phyloP scores from a whole-genome alignment of 2,329 filamentous ascomycete species.

The Apiospora phragmitis region DNA sequence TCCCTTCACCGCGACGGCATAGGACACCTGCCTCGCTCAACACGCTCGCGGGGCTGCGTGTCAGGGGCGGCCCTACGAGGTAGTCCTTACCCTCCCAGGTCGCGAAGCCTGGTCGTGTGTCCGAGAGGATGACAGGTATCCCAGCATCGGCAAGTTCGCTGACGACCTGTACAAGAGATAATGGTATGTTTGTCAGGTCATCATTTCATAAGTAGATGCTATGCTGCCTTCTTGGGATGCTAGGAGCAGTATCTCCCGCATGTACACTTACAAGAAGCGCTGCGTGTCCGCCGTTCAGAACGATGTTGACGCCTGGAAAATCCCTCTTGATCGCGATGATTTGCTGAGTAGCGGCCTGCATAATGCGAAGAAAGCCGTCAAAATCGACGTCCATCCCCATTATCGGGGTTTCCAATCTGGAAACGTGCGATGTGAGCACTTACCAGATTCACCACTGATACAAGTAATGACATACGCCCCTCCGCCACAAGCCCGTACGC shows the following conservation, averaged over 20 bases:
- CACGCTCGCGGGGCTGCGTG: slow-evolving; percentile 37
- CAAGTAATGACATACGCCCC: slow-evolving; percentile 39
- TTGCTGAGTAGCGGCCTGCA: slow-evolving; percentile 41
- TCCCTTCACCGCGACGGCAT: slow-evolving; percentile 32
- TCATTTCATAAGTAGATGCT: background rate
- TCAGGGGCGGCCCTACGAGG: slow-evolving; percentile 44
- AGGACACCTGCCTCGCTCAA: slow-evolving; percentile 42
- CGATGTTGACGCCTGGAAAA: slow-evolving; percentile 31
- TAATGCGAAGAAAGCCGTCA: slow-evolving; percentile 3
- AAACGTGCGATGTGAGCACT: background rate
- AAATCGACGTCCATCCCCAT: background rate
- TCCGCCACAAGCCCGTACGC: slow-evolving; percentile 38
- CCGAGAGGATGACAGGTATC: slow-evolving; percentile 45
- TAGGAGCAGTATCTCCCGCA: background rate
- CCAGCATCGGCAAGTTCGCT: slow-evolving; percentile 38
- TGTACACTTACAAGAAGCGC: slow-evolving; percentile 37
- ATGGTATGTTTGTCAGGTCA: background rate
- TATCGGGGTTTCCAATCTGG: too few relatives aligned
- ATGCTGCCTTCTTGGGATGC: background rate
- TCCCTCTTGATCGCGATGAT: slow-evolving; percentile 39
- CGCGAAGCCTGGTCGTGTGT: slow-evolving; percentile 34
- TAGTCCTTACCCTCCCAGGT: slow-evolving; percentile 38
- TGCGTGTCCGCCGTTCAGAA: slow-evolving; percentile 40
- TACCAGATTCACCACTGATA: slow-evolving; percentile 41
- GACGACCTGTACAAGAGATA: slow-evolving; percentile 33